A percentile compares a stretch with the other conserved stretches of the same genome.
Conservation (phyloP, 805 yeast species). For the Monosporozyma servazzii region DNA sequence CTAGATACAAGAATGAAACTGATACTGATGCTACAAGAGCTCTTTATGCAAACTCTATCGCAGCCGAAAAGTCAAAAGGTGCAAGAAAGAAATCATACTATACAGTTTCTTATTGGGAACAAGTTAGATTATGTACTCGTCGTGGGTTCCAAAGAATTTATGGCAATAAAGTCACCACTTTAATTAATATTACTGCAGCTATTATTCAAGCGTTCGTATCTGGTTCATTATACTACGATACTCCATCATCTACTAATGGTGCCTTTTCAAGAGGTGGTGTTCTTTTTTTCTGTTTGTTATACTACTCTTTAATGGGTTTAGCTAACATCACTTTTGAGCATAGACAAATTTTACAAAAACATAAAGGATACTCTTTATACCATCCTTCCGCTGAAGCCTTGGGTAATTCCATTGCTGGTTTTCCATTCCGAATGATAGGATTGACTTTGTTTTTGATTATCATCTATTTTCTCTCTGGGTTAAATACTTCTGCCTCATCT, state of each 20-base stretch:
- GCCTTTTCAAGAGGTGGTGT: slow-evolving; percentile 61
- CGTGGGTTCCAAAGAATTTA: slow-evolving; percentile 48
- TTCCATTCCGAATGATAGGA: slow-evolving; percentile 51
- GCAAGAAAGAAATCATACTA: slow-evolving; percentile 18
- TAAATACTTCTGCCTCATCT: slow-evolving; percentile 42
- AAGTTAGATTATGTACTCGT: slow-evolving; percentile 39
- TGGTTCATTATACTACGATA: slow-evolving; percentile 53
- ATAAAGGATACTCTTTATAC: slow-evolving; percentile 61
- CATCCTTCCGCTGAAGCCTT: slow-evolving; percentile 73
- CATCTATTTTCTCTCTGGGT: slow-evolving; percentile 49
- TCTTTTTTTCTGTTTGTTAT: slow-evolving; percentile 50
- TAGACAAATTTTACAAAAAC: slow-evolving; percentile 59
- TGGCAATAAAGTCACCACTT: slow-evolving; percentile 49
- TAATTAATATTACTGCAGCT: slow-evolving; percentile 25
- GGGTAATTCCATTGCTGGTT: slow-evolving; percentile 48
- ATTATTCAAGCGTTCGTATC: slow-evolving; percentile 48
- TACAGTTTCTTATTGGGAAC: slow-evolving; percentile 32
- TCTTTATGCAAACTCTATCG: slow-evolving; percentile 24
- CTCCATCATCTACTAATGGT: slow-evolving; percentile 42
- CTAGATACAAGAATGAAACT: slow-evolving; percentile 22
- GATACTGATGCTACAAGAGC: slow-evolving; percentile 30
- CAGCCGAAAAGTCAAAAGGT: slow-evolving; percentile 23
- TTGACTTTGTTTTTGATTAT: slow-evolving; percentile 39
- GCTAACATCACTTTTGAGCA: slow-evolving; percentile 43
- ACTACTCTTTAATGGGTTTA: slow-evolving; percentile 41